These are phyloP conservation scores for Paecilomyces sp. DNA, from an alignment of 2,329 filamentous ascomycete species.

Conservation along the genomic window DNA sequence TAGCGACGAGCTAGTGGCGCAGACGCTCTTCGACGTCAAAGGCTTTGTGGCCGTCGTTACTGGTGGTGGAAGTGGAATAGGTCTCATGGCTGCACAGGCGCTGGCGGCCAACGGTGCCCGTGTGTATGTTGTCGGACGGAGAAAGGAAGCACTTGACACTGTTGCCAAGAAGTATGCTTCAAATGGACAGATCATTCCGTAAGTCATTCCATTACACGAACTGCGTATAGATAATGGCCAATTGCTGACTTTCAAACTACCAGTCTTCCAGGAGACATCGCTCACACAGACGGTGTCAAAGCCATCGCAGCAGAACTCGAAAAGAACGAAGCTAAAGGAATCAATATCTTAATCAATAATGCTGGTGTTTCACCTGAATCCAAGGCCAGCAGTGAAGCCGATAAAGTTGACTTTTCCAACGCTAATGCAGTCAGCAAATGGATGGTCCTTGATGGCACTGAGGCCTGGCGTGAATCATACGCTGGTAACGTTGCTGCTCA, in stretches of 20 bases:
- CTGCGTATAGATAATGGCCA: not conserved
- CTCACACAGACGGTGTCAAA: conserved; percentile 44
- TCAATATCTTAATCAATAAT: conserved; percentile 39
- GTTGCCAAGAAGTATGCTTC: conserved; percentile 40
- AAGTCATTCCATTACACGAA: conserved; percentile 6
- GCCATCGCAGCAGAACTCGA: conserved; percentile 44
- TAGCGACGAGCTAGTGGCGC: conserved; percentile 15
- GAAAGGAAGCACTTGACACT: conserved; percentile 37
- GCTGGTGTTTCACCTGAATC: conserved; percentile 44
- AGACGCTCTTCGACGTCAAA: conserved; percentile 23
- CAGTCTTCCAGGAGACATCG: conserved; percentile 41
- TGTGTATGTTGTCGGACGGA: conserved; percentile 43
- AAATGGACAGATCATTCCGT: conserved; percentile 38
- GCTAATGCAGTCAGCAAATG: conserved; percentile 7
- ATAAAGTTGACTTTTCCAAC: conserved; percentile 8
- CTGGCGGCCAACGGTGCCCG: conserved; percentile 42
- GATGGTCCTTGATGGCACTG: conserved; percentile 16
- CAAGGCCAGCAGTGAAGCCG: conserved; percentile 40
- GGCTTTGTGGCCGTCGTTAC: conserved; percentile 34
- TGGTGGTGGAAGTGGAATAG: conserved; percentile 41
- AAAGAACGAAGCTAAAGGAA: conserved; percentile 45
- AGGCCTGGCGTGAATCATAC: conserved; percentile 45
- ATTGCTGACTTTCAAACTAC: not conserved
- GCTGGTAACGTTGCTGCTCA: conserved; percentile 45
- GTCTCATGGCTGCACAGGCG: conserved; percentile 41